These are phyloP conservation scores for Didymella keratinophila DNA, from an alignment of 2,329 filamentous ascomycete genomes.

Conservation along the genomic window DNA sequence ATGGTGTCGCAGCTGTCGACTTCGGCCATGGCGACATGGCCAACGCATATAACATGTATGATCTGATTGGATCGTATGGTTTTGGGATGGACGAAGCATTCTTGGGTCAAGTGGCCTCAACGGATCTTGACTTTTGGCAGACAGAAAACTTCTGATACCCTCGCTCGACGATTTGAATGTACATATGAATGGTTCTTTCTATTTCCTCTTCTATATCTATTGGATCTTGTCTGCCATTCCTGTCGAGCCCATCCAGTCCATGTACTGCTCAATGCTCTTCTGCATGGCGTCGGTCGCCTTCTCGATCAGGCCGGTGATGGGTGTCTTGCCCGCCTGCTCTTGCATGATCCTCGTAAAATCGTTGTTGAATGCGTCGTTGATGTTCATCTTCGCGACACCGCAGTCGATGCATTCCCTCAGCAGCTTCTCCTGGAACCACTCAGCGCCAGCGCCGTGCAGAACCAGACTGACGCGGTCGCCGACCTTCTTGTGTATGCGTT, in stretches of 20 bases:
- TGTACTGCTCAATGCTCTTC: slow-evolving; percentile 63
- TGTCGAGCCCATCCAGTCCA: slow-evolving; percentile 58
- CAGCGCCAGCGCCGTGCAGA: slow-evolving; percentile 65
- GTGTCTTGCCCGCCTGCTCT: slow-evolving; percentile 60
- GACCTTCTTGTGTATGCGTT: slow-evolving; percentile 58
- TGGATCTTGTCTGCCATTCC: slow-evolving; percentile 44
- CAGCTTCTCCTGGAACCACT: slow-evolving; percentile 61
- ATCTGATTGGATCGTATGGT: slow-evolving; percentile 43
- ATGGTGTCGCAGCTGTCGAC: slow-evolving; percentile 13
- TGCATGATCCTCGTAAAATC: slow-evolving; percentile 58
- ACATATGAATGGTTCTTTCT: slow-evolving; percentile 7
- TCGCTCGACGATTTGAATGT: slow-evolving; percentile 9
- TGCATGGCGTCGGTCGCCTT: slow-evolving; percentile 64
- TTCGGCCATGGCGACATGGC: slow-evolving; percentile 19
- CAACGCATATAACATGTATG: slow-evolving; percentile 29
- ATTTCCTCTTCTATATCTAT: slow-evolving; percentile 15
- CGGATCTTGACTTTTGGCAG: slow-evolving; percentile 43
- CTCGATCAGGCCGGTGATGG: slow-evolving; percentile 63
- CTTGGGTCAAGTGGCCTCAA: slow-evolving; percentile 39
- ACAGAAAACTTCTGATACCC: slow-evolving; percentile 33
- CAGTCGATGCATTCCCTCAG: slow-evolving; percentile 63
- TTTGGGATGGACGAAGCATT: slow-evolving; percentile 46
- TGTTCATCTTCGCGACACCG: slow-evolving; percentile 65
- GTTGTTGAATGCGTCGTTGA: slow-evolving; percentile 66
- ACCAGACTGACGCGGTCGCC: slow-evolving; percentile 61